Conservation (phyloP, 768 basidiomycete genomes). For the Kwoniella botswanensis region DNA sequence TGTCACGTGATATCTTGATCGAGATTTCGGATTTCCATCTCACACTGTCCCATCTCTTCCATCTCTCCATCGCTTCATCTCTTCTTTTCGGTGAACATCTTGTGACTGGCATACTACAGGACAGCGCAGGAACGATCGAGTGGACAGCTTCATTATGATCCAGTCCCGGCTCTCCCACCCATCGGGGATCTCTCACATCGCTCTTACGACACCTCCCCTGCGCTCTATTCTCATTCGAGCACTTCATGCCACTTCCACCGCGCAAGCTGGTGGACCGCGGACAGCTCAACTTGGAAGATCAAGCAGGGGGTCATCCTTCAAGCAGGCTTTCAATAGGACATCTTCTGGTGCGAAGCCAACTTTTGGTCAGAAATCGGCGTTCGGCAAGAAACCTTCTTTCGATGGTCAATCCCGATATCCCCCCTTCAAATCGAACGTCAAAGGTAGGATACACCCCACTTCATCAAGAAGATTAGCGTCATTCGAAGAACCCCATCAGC, state of each 20-base stretch:
- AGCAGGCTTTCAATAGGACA: neutral
- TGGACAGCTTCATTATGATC: neutral
- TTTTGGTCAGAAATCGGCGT: conserved; percentile 1
- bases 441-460: conserved; percentile 18
- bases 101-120: too few relatives aligned
- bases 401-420: neutral
- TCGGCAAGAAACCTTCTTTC: neutral
- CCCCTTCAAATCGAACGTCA: neutral
- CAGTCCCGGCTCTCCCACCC: neutral
- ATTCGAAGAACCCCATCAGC: neutral
- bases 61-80: too few relatives aligned
- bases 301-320: neutral
- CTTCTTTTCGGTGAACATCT: too few relatives aligned
- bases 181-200: conserved; percentile 18
- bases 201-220: conserved; percentile 24
- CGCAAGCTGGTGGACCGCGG: neutral
- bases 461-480: conserved; percentile 19
- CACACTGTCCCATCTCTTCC: too few relatives aligned
- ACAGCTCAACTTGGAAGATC: conserved; percentile 7
- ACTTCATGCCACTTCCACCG: conserved; percentile 13
- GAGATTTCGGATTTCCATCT: neutral
- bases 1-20: conserved; percentile 19
- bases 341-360: conserved; percentile 1
- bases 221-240: conserved; percentile 31
- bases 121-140: too few relatives aligned